Base-by-base conservation (phyloP, 768 basidiomycete species). In the Nidula microcarpa region DNA sequence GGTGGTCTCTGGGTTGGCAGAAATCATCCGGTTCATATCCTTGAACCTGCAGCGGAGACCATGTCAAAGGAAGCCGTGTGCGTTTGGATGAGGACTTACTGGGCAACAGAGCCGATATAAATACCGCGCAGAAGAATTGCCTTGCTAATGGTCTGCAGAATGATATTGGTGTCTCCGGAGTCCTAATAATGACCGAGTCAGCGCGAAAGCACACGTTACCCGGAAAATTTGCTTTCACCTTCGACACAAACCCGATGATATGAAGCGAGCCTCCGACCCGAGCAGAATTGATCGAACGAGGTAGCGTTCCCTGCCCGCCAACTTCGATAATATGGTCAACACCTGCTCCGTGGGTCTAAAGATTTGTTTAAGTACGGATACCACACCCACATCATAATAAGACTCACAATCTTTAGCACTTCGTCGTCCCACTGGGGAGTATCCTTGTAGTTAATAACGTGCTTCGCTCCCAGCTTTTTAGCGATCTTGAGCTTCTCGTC, bases 401-500 rank as follows among this genome's bases (percentile, higher is more conserved):
- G 8, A 62, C 75, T 30, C 54, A 78, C 79, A 17, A 85, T 65
- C 39, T 65, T 72, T 51, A 65, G 18, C 5, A 71, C 80, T 54
- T 82, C 76, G 45, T 78, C 65, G 37, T 84, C 79, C 86, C 86
- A 88, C 33, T 84, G 62, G 0, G 80, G 78, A 2, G 68, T 74
- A 54, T 65, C 78, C 55, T 75, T 80, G 64, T 87, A 88, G 67
- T 87, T 86, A 68, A 88, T 82, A 16, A 80, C 57, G 52, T 84
- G 70, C 14, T 77, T 74, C 10, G 74, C 77, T 16, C 86, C 84
- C 16, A 85, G 74, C 43, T 73, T 74, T 44, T 70, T 66, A 8
- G 75, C 83, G 32, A 77, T 56, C 54, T 77, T 71, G 14, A 86
- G 71, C 58, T 89, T 89, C 47, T 76, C 74, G 57, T 87, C 83